Conservation (phyloP, 352 stramenopile species). For the Albugo candida region DNA sequence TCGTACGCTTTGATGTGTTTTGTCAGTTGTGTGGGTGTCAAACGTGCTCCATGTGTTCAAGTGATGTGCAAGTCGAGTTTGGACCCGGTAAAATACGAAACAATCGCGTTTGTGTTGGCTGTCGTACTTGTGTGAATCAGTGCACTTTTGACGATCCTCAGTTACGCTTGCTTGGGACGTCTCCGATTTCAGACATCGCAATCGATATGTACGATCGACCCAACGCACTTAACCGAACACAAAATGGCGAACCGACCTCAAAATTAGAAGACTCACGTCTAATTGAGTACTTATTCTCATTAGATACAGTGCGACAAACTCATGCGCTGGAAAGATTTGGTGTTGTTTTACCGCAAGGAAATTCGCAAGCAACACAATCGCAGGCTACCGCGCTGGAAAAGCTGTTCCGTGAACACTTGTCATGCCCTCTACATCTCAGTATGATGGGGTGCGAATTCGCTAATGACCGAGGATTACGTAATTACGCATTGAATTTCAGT, state of each 20-base stretch:
- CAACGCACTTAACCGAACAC: no score
- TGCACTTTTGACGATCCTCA: conserved; percentile 14
- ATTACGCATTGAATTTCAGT: no score
- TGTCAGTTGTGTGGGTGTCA: conserved; percentile 22
- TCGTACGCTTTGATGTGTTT: no score
- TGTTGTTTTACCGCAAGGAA: conserved; percentile 1
- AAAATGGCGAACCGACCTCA: no score
- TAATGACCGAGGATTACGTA: no score
- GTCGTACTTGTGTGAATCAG: conserved; percentile 7
- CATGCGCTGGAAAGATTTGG: conserved; percentile 11
- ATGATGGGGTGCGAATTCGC: no score
- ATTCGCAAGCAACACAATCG: conserved; percentile 11
- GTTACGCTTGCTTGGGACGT: no score
- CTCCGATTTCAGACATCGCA: no score
- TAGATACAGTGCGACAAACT: conserved; percentile 12
- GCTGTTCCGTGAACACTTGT: no score
- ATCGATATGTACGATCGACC: no score
- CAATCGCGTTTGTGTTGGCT: conserved; percentile 14
- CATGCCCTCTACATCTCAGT: background rate
- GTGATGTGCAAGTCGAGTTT: conserved; percentile 10
- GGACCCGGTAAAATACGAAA: conserved; percentile 6
- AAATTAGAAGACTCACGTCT: conserved; percentile 4
- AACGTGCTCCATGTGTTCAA: conserved; percentile 13
- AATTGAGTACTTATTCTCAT: conserved; percentile 18
- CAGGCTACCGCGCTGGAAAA: conserved; percentile 12